A percentile compares a stretch with the other conserved stretches of the same genome.
Conservation (phyloP, 371 early-diverging fungal species). For the Saksenaea vasiformis region DNA sequence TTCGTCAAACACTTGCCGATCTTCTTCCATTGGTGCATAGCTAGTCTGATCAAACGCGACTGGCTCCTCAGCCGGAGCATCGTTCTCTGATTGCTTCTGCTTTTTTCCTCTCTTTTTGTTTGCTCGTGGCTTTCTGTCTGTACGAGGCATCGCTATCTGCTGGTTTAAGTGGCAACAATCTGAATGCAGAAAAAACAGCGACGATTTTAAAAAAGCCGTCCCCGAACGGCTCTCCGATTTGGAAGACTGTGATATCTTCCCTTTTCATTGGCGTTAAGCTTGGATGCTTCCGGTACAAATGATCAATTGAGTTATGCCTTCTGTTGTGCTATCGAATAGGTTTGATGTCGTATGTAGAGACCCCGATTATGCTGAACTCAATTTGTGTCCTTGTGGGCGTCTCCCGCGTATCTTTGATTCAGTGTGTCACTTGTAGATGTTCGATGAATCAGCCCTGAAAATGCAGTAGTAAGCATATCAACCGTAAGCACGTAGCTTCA, state of each 20-base stretch:
- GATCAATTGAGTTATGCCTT: no score
- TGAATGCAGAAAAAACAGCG: background rate
- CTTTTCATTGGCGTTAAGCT: no score
- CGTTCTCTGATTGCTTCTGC: slow-evolving; percentile 23
- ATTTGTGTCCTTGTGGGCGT: no score
- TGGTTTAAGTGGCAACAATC: background rate
- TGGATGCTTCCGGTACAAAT: no score
- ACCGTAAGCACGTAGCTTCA: no score
- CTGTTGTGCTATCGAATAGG: no score
- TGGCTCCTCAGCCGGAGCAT: slow-evolving; percentile 6
- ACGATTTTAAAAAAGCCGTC: background rate
- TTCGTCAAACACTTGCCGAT: slow-evolving; percentile 19
- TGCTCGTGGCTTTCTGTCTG: slow-evolving; percentile 33
- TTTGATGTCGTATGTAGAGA: no score
- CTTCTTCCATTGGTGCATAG: slow-evolving; percentile 2
- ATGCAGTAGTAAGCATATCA: no score
- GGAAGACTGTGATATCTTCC: background rate
- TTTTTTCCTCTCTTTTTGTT: slow-evolving; percentile 39
- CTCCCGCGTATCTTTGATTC: no score
- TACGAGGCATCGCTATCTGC: slow-evolving; percentile 27
- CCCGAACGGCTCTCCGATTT: background rate
- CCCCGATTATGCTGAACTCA: no score
- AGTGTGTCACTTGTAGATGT: no score
- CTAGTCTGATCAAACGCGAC: background rate
- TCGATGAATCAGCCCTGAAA: no score